phyloP scores from a whole-genome alignment of 495 filamentous ascomycete species.

The Beverwykella pulmonaria region DNA sequence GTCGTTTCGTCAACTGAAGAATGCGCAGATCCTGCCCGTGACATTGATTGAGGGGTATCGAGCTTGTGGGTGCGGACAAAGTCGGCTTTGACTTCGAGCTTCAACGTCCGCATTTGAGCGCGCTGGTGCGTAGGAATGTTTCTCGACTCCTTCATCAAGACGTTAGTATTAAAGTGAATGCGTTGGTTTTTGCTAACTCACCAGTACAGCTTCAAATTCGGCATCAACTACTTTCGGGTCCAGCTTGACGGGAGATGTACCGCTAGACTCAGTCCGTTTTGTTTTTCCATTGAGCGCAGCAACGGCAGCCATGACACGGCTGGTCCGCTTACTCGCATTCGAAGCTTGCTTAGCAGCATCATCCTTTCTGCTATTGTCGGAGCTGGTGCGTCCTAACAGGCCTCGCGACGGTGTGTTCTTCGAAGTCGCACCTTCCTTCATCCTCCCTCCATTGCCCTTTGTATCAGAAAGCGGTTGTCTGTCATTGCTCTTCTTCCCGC shows the following conservation, averaged over 20 bases:
- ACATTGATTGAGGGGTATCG: conserved; percentile 52
- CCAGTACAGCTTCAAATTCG: conserved; percentile 67
- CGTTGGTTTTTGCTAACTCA: conserved; percentile 17
- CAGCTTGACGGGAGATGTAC: conserved; percentile 37
- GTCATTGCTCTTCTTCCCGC: conserved; percentile 33
- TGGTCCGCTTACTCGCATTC: conserved; percentile 38
- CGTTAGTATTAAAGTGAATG: conserved; percentile 17
- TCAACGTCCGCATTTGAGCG: conserved; percentile 88
- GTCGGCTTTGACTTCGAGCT: conserved; percentile 87
- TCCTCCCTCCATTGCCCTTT: conserved; percentile 28
- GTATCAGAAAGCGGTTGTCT: conserved; percentile 26
- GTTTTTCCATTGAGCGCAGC: conserved; percentile 59
- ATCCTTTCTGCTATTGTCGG: conserved; percentile 35
- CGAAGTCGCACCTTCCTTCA: conserved; percentile 1
- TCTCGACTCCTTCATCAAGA: conserved; percentile 61
- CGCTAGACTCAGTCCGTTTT: conserved; percentile 32
- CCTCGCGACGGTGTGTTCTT: conserved; percentile 8
- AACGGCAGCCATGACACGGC: conserved; percentile 68
- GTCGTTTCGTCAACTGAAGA: conserved; percentile 35
- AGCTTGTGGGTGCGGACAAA: conserved; percentile 88
- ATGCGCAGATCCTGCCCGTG: conserved; percentile 24
- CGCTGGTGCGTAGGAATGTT: conserved; percentile 93
- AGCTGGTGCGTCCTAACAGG: conserved; percentile 26
- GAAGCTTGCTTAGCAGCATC: conserved; percentile 48
- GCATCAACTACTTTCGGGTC: conserved; percentile 52